Conservation (phyloP, 805 yeast species). For the Cyberlindnera samutprakarnensis region DNA sequence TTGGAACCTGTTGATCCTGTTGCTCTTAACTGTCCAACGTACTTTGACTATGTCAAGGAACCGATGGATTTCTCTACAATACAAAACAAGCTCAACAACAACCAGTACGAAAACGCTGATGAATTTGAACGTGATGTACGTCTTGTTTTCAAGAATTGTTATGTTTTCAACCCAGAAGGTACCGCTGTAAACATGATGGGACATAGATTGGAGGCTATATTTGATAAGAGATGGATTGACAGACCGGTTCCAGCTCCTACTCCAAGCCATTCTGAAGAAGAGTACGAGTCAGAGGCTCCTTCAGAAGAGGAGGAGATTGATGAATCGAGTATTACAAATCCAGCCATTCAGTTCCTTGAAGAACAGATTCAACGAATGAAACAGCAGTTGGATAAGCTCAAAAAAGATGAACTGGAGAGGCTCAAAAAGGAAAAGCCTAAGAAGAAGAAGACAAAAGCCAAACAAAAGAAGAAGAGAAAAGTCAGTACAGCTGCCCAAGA, state of each 20-base stretch:
- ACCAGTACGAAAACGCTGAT: conserved; percentile 83
- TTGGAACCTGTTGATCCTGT: conserved; percentile 93
- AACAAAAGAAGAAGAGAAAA: conserved; percentile 25
- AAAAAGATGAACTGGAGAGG: conserved; percentile 66
- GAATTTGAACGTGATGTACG: conserved; percentile 80
- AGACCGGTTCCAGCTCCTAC: conserved; percentile 58
- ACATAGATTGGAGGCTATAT: conserved; percentile 77
- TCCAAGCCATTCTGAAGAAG: conserved; percentile 21
- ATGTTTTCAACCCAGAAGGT: conserved; percentile 92
- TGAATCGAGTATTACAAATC: conserved; percentile 65
- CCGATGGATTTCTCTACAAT: conserved; percentile 96
- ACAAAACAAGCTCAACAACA: conserved; percentile 70
- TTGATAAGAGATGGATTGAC: conserved; percentile 83
- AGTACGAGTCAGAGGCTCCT: conserved; percentile 21
- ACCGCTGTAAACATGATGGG: conserved; percentile 96
- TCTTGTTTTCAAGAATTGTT: conserved; percentile 83
- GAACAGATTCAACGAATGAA: conserved; percentile 82
- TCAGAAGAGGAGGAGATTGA: conserved; percentile 44
- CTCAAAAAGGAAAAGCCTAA: conserved; percentile 50
- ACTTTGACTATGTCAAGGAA: conserved; percentile 74
- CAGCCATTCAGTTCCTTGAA: conserved; percentile 85
- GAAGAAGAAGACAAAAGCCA: conserved; percentile 35
- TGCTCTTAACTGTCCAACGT: conserved; percentile 86
- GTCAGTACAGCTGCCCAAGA: conserved; percentile 18
- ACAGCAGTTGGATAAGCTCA: conserved; percentile 73